These are phyloP conservation scores for Olyra latifolia DNA, from an alignment of 176 grass and related monocot genomes.

Conservation along the genomic window DNA sequence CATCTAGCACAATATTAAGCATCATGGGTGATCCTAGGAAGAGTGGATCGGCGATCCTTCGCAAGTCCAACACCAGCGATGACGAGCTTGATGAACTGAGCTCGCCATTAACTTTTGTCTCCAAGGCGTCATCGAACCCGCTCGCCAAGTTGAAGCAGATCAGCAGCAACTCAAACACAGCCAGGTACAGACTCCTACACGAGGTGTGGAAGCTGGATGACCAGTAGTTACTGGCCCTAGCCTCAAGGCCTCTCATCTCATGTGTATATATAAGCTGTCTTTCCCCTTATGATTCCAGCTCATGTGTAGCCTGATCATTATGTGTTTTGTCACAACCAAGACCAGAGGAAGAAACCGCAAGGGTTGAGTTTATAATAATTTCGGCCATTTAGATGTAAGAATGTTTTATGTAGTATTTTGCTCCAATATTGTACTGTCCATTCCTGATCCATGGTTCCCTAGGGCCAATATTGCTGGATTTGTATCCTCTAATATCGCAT, in stretches of 20 bases:
- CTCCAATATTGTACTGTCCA: not conserved
- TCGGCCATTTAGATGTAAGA: not conserved
- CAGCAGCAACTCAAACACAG: conserved; percentile 34
- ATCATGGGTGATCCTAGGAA: conserved; percentile 67
- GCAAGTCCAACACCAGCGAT: conserved; percentile 84
- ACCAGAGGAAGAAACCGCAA: not conserved
- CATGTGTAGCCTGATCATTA: not conserved
- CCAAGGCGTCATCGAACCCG: conserved; percentile 42
- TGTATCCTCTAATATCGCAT: no score
- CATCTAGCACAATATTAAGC: conserved; percentile 56
- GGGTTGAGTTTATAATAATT: not conserved
- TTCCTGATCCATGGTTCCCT: no score
- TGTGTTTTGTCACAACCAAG: conserved; percentile 4
- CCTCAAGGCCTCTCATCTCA: conserved; percentile 4
- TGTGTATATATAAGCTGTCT: not conserved
- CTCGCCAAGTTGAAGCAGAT: conserved; percentile 52
- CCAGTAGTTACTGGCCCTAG: conserved; percentile 17
- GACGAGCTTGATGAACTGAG: conserved; percentile 90
- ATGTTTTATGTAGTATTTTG: not conserved
- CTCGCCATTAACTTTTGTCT: conserved; percentile 68
- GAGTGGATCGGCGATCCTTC: conserved; percentile 65
- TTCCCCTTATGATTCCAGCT: not conserved
- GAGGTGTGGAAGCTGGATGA: conserved; percentile 88
- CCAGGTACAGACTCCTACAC: conserved; percentile 78
- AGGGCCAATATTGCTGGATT: no score